These are phyloP conservation scores for Penicillium macrosclerotiorum DNA, from an alignment of 495 filamentous ascomycete genomes.

Conservation along the genomic window DNA sequence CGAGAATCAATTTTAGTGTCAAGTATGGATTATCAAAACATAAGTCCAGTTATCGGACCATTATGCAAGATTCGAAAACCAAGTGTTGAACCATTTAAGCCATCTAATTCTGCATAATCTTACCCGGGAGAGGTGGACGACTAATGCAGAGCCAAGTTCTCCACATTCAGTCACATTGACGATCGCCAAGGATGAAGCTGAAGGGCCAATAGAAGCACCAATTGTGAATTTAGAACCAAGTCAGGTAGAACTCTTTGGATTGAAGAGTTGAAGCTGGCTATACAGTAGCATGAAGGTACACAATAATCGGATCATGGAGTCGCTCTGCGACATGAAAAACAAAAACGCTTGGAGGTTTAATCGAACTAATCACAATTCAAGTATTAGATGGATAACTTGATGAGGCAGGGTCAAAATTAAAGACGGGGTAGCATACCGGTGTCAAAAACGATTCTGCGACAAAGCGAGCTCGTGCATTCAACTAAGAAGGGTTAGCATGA, in stretches of 20 bases:
- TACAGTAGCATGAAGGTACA: slow-evolving; percentile 12
- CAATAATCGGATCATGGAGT: slow-evolving; percentile 18
- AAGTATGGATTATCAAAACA: no score
- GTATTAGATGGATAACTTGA: no score
- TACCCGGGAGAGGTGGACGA: no score
- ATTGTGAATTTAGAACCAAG: not conserved
- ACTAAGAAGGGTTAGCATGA: slow-evolving; percentile 47
- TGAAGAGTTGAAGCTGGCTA: slow-evolving; percentile 14
- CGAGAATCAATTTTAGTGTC: no score
- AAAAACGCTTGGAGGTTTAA: slow-evolving; percentile 27
- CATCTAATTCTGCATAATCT: no score
- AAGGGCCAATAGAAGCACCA: no score
- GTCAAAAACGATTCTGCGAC: slow-evolving; percentile 98
- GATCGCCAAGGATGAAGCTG: not conserved
- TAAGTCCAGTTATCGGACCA: no score
- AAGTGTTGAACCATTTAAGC: no score
- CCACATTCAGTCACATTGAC: no score
- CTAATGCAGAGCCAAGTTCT: no score
- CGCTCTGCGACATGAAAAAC: slow-evolving; percentile 7
- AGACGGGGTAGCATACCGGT: slow-evolving; percentile 62
- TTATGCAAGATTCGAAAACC: no score
- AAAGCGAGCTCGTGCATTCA: slow-evolving; percentile 96
- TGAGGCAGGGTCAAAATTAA: no score
- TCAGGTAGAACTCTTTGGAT: not conserved
- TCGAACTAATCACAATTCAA: slow-evolving; percentile 42